A percentile compares a stretch with the other conserved stretches of the same genome.
Evolutionary conservation across 495 filamentous ascomycete species (phyloP).

Genomic region (Filosporella fistucella): DNA sequence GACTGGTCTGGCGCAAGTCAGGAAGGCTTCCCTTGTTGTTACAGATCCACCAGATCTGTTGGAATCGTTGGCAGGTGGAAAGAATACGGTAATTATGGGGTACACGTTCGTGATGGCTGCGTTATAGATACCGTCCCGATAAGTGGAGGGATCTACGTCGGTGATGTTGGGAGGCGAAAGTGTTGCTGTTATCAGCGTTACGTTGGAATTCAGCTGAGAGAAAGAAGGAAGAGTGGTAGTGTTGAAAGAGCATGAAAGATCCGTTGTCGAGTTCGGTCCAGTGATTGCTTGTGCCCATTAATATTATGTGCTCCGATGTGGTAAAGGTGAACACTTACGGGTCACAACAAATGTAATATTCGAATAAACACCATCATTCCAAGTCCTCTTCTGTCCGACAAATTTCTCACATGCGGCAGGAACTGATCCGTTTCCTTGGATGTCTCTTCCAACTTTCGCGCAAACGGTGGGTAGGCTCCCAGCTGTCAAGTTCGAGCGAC

Average conservation of each 20-base stretch:
- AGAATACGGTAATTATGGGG: background rate
- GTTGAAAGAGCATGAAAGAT: conserved; percentile 5
- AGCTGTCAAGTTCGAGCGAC: background rate
- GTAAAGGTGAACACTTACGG: background rate
- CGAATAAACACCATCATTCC: conserved; percentile 1
- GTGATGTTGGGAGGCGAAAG: background rate
- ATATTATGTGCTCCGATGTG: no score
- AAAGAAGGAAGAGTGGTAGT: conserved; percentile 1
- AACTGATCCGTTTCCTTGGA: background rate
- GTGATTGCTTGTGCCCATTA: conserved; percentile 7
- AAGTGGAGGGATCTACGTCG: background rate
- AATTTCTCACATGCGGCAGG: background rate
- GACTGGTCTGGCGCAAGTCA: background rate
- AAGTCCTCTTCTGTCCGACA: background rate
- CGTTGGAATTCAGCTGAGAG: background rate
- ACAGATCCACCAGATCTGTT: background rate
- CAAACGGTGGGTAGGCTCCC: conserved; percentile 1
- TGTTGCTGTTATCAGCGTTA: background rate
- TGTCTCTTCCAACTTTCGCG: background rate
- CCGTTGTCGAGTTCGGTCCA: conserved; percentile 2
- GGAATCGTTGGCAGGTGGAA: conserved; percentile 5
- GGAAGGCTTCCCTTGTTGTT: background rate
- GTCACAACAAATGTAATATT: background rate
- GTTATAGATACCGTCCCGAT: conserved; percentile 3
- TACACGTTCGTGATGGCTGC: background rate